Conservation (phyloP, 2,329 filamentous ascomycete genomes). For the Zymoseptoria passerinii region DNA sequence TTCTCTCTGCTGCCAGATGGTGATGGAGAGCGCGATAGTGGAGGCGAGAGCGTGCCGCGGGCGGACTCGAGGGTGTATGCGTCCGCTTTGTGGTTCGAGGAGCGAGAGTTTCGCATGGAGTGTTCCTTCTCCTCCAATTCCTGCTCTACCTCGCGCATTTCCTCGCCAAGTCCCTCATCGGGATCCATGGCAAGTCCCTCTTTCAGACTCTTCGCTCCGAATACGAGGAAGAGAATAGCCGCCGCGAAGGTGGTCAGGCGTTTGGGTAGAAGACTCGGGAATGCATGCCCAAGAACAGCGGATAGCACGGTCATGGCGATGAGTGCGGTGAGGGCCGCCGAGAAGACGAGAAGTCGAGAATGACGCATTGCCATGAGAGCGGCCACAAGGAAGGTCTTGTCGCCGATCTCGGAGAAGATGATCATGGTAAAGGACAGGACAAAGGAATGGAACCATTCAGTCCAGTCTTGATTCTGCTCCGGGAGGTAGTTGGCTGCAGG, state of each 20-base stretch:
- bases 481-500: slow-evolving; percentile 10
- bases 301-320: slow-evolving; percentile 90
- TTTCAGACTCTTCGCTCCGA: slow-evolving; percentile 72
- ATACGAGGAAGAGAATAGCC: slow-evolving; percentile 76
- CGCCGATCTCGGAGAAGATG: slow-evolving; percentile 88
- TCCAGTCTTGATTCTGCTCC: slow-evolving; percentile 19
- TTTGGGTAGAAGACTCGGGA: slow-evolving; percentile 83
- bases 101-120: slow-evolving; percentile 43
- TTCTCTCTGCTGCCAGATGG: slow-evolving; percentile 9
- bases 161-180: slow-evolving; percentile 85
- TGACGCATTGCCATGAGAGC: slow-evolving; percentile 99
- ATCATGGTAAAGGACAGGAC: slow-evolving; percentile 95
- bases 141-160: slow-evolving; percentile 95
- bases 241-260: slow-evolving; percentile 84
- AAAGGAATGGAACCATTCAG: slow-evolving; percentile 64
- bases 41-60: slow-evolving; percentile 20
- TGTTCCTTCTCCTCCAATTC: slow-evolving; percentile 92
- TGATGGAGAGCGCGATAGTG: slow-evolving; percentile 21
- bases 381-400: slow-evolving; percentile 97
- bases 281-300: slow-evolving; percentile 82
- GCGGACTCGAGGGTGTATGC: slow-evolving; percentile 46
- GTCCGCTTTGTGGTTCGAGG: slow-evolving; percentile 70
- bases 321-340: slow-evolving; percentile 84
- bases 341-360: slow-evolving; percentile 84
- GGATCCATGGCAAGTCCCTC: slow-evolving; percentile 85